These are phyloP conservation scores for Lactarius indigo DNA, from an alignment of 768 basidiomycete species.

Conservation along the genomic window DNA sequence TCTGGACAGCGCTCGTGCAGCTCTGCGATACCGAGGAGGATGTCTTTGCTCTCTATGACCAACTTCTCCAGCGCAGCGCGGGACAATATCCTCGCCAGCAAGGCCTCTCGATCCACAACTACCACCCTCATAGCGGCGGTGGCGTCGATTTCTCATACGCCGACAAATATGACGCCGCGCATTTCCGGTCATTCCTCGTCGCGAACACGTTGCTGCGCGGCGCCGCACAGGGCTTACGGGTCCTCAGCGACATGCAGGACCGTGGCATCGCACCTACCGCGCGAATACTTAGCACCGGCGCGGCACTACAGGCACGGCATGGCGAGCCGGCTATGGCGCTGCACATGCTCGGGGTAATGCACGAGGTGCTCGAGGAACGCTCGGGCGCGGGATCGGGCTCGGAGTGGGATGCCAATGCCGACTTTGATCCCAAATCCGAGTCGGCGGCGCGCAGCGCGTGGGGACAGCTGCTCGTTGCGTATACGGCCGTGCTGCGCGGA, in stretches of 20 bases:
- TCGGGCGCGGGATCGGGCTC: background rate
- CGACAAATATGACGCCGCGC: constrained; percentile 32
- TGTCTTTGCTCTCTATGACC: constrained; percentile 41
- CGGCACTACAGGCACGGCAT: constrained; percentile 41
- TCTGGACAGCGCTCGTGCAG: constrained; percentile 34
- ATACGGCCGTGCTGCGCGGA: constrained; percentile 15
- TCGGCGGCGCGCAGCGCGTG: no score
- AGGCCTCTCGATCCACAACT: background rate
- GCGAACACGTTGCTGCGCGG: constrained; percentile 35
- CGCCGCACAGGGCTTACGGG: constrained; percentile 34
- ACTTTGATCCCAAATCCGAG: background rate
- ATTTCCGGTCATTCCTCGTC: constrained; percentile 55
- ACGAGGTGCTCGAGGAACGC: background rate
- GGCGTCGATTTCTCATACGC: background rate
- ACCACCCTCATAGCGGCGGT: no score
- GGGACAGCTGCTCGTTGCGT: background rate
- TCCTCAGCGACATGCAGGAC: constrained; percentile 52
- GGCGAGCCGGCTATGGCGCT: constrained; percentile 39
- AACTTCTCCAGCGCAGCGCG: constrained; percentile 33
- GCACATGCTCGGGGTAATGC: constrained; percentile 34
- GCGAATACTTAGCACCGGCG: constrained; percentile 50
- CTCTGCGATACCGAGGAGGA: constrained; percentile 25
- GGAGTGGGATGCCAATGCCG: background rate
- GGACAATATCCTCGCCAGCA: background rate
- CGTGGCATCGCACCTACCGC: constrained; percentile 44